A percentile compares a stretch with the other conserved stretches of the same genome.
Conservation (phyloP, 768 basidiomycete species). For the Boletus eberwhitei region DNA sequence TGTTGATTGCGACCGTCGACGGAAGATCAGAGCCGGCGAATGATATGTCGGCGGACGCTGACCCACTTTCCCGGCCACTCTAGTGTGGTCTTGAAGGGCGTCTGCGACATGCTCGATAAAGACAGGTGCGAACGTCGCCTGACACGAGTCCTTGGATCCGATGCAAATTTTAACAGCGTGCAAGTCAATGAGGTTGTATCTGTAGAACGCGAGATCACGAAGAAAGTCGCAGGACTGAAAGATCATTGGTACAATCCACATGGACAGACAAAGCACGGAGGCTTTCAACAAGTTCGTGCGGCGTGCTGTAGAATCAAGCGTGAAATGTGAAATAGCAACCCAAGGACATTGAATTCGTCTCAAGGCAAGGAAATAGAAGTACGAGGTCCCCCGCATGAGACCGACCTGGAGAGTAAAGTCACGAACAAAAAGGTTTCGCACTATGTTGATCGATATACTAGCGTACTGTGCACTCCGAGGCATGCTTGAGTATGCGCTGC, state of each 20-base stretch:
- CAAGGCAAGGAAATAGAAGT: too few relatives aligned
- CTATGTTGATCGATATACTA: too few relatives aligned
- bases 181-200: slow-evolving; percentile 74
- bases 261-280: too few relatives aligned
- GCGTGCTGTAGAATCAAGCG: too few relatives aligned
- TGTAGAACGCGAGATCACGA: background rate
- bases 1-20: background rate
- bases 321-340: too few relatives aligned
- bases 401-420: too few relatives aligned
- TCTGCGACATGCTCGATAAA: slow-evolving; percentile 62
- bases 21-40: background rate
- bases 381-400: too few relatives aligned
- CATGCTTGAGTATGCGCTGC: too few relatives aligned
- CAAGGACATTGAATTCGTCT: too few relatives aligned
- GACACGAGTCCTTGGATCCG: slow-evolving; percentile 77
- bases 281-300: too few relatives aligned
- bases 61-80: slow-evolving; percentile 3
- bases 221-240: background rate
- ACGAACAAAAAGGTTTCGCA: too few relatives aligned
- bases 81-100: slow-evolving; percentile 50
- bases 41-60: background rate
- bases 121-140: slow-evolving; percentile 61
- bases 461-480: too few relatives aligned
- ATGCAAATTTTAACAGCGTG: slow-evolving; percentile 86
- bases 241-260: background rate